A percentile compares a stretch with the other conserved stretches of the same genome.
Evolutionary conservation across 73 alveolate species (phyloP).

Genomic region (Breviolum minutum): DNA sequence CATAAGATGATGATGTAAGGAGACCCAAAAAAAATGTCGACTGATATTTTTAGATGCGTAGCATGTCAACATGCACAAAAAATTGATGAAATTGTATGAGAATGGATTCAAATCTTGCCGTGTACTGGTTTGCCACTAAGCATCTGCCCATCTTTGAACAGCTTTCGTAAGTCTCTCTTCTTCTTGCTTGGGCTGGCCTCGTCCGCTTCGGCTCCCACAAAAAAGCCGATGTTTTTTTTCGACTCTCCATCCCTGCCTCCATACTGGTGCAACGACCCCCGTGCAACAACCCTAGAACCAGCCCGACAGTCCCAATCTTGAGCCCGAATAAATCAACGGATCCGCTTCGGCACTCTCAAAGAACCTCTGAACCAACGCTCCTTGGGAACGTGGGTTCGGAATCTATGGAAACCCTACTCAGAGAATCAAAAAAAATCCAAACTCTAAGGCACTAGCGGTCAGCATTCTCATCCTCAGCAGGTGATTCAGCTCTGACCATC

Average conservation of each 20-base stretch:
- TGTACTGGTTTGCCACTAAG: background rate
- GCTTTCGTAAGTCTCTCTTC: conserved; percentile 60
- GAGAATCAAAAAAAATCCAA: no score
- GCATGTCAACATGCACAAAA: no score
- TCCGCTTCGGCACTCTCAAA: background rate
- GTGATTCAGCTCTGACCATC: no score
- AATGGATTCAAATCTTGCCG: conserved; percentile 34
- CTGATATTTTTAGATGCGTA: background rate
- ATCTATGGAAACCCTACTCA: no score
- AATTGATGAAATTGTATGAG: no score
- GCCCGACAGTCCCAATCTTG: conserved; percentile 23
- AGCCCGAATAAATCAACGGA: background rate
- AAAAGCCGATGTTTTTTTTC: background rate
- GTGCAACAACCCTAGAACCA: conserved; percentile 8
- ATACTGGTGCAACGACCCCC: conserved; percentile 6
- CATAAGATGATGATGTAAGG: background rate
- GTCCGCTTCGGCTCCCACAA: background rate
- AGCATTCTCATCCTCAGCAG: no score
- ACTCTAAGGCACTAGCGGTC: no score
- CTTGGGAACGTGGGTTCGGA: background rate
- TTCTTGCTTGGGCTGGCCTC: conserved; percentile 87
- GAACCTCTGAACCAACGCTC: background rate
- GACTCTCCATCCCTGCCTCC: background rate
- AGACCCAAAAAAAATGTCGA: background rate
- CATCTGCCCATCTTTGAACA: conserved; percentile 70